Evolutionary conservation across 2,329 filamentous ascomycete genomes (phyloP).

Genomic region (Colletotrichum sp.): DNA sequence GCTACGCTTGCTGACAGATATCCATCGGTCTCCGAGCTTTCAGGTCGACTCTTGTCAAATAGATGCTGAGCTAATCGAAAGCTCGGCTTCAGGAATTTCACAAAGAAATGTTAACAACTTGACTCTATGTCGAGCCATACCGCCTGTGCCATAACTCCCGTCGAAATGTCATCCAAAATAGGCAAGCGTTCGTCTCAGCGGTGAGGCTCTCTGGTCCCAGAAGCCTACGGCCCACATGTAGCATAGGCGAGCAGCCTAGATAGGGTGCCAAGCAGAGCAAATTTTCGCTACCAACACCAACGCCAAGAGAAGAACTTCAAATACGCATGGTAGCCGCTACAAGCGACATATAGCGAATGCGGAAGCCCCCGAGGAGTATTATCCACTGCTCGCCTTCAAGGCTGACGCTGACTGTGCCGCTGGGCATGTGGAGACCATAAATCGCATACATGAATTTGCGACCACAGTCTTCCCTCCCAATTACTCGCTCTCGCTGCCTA

Average conservation of each 20-base stretch:
- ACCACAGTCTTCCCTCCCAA: too few species aligned
- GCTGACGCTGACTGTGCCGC: neutral
- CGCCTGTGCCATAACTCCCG: neutral
- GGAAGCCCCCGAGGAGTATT: rapidly evolving
- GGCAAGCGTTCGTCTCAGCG: neutral
- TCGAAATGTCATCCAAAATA: neutral
- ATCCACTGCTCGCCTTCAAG: rapidly evolving
- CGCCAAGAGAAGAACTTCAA: neutral
- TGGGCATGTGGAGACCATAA: neutral
- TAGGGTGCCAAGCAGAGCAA: neutral
- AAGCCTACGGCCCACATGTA: neutral
- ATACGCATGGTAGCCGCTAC: too few species aligned
- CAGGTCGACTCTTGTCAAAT: too few species aligned
- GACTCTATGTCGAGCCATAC: rapidly evolving
- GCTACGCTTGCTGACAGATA: neutral
- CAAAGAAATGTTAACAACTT: rapidly evolving
- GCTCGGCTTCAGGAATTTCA: too few species aligned
- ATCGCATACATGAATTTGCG: rapidly evolving
- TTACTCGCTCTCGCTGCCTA: neutral
- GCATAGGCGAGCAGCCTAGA: neutral
- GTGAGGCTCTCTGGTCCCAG: neutral
- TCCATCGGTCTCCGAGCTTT: too few species aligned
- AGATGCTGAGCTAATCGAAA: too few species aligned
- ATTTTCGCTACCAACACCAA: neutral
- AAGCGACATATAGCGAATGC: too few species aligned